Percentiles rank a stretch among this genome's conserved stretches.
Evolutionary conservation across 2,329 filamentous ascomycete genomes (phyloP).

Genomic region (Paracamarosporium sp.): DNA sequence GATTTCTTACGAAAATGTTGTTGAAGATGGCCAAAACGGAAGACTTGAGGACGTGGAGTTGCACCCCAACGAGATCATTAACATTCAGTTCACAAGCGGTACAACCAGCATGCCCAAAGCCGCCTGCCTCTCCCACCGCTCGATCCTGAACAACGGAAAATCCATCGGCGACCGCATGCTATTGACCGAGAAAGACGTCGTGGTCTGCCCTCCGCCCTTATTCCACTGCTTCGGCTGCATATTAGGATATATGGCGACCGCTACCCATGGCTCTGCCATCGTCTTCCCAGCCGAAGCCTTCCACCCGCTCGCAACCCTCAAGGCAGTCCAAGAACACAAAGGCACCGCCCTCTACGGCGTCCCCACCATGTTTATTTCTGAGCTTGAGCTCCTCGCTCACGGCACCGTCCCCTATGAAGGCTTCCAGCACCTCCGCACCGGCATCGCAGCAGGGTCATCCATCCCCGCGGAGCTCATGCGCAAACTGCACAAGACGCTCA

Average conservation of each 20-base stretch:
- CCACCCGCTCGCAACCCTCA: slow-evolving; percentile 75
- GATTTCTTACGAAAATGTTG: slow-evolving; percentile 53
- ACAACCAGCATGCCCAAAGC: slow-evolving; percentile 92
- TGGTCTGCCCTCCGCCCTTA: slow-evolving; percentile 67
- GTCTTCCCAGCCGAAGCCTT: slow-evolving; percentile 89
- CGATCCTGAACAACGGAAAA: slow-evolving; percentile 90
- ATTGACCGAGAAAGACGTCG: slow-evolving; percentile 73
- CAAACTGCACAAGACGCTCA: slow-evolving; percentile 74
- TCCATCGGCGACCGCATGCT: slow-evolving; percentile 88
- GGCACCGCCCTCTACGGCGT: slow-evolving; percentile 84
- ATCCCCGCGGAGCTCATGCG: slow-evolving; percentile 84
- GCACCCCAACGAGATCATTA: slow-evolving; percentile 74
- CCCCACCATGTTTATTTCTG: slow-evolving; percentile 91
- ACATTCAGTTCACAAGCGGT: slow-evolving; percentile 97
- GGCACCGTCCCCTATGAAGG: slow-evolving; percentile 53
- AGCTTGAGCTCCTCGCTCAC: slow-evolving; percentile 76
- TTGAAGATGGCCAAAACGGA: slow-evolving; percentile 53
- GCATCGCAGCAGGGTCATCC: slow-evolving; percentile 87
- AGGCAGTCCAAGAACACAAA: slow-evolving; percentile 66
- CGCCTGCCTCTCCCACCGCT: slow-evolving; percentile 82
- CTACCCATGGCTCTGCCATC: slow-evolving; percentile 80
- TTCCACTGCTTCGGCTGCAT: slow-evolving; percentile 86
- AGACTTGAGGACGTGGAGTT: slow-evolving; percentile 59
- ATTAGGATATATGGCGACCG: slow-evolving; percentile 91
- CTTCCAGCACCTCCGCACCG: slow-evolving; percentile 76